A percentile compares a stretch with the other conserved stretches of the same genome.
Evolutionary conservation across 2,329 filamentous ascomycete species (phyloP).

Genomic region (Myriangium duriaei): DNA sequence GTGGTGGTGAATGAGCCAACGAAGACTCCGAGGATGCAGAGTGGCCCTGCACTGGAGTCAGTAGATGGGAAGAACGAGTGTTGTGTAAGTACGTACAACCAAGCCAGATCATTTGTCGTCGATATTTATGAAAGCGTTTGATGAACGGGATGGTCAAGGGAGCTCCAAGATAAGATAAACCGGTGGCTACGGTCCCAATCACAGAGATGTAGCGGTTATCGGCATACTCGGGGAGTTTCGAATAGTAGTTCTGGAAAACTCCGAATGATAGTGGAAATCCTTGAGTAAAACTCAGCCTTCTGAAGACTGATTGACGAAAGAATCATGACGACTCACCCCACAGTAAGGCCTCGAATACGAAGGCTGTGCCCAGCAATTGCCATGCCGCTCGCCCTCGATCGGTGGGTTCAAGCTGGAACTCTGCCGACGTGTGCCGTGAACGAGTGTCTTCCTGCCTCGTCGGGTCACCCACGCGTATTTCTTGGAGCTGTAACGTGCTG

Average conservation of each 20-base stretch:
- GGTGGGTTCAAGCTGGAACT: slow-evolving; percentile 13
- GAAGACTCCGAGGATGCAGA: slow-evolving; percentile 17
- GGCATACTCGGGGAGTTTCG: slow-evolving; percentile 44
- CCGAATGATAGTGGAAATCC: slow-evolving; percentile 58
- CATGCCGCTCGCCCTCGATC: slow-evolving; percentile 17
- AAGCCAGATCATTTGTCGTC: slow-evolving; percentile 37
- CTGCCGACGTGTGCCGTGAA: neutral
- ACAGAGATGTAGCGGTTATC: slow-evolving; percentile 42
- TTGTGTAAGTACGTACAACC: slow-evolving; percentile 11
- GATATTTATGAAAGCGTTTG: slow-evolving; percentile 26
- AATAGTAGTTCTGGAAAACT: slow-evolving; percentile 60
- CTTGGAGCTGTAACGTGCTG: no score
- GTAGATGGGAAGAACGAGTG: neutral
- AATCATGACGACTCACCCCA: slow-evolving; percentile 28
- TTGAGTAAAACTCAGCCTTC: slow-evolving; percentile 22
- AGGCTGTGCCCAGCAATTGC: slow-evolving; percentile 20
- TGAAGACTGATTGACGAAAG: slow-evolving; percentile 16
- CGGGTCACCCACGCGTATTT: no score
- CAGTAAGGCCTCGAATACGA: slow-evolving; percentile 40
- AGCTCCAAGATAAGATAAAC: slow-evolving; percentile 41
- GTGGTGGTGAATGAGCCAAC: slow-evolving; percentile 35
- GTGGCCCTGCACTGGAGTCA: slow-evolving; percentile 3
- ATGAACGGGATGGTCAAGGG: slow-evolving; percentile 39
- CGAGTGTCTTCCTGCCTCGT: no score
- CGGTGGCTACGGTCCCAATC: slow-evolving; percentile 52